Percentiles rank a stretch among this genome's conserved stretches.
Conservation (phyloP, 305 asterid genomes). For the Fraxinus latifolia region DNA sequence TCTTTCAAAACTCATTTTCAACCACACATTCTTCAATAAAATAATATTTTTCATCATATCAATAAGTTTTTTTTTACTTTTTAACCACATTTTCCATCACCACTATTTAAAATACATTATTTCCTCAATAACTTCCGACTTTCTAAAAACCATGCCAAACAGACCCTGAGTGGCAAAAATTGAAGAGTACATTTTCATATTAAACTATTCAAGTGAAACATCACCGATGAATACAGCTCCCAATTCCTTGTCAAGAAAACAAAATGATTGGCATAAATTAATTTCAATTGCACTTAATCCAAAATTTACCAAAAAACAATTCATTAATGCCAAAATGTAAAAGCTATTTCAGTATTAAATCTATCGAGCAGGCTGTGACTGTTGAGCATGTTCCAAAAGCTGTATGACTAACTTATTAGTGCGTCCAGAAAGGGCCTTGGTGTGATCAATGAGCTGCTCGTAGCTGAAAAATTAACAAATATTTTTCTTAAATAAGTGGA, state of each 20-base stretch:
- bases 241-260: neutral
- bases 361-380: constrained; percentile 64
- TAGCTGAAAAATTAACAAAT: constrained; percentile 47
- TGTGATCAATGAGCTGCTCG: constrained; percentile 81
- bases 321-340: constrained; percentile 2
- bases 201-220: neutral
- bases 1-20: too few relatives aligned
- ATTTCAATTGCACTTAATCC: neutral
- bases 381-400: constrained; percentile 82
- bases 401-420: constrained; percentile 75
- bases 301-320: neutral
- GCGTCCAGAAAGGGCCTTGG: constrained; percentile 79
- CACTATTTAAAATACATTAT: too few relatives aligned
- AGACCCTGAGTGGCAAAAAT: neutral
- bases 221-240: neutral
- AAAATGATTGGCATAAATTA: neutral
- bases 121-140: neutral
- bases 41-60: too few relatives aligned
- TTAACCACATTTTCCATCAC: too few relatives aligned
- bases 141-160: neutral
- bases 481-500: constrained; percentile 23
- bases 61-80: too few relatives aligned
- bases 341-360: neutral
- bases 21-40: too few relatives aligned
- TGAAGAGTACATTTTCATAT: neutral